These are phyloP conservation scores for Fusarium coicis DNA, from an alignment of 2,329 filamentous ascomycete genomes.

Conservation along the genomic window DNA sequence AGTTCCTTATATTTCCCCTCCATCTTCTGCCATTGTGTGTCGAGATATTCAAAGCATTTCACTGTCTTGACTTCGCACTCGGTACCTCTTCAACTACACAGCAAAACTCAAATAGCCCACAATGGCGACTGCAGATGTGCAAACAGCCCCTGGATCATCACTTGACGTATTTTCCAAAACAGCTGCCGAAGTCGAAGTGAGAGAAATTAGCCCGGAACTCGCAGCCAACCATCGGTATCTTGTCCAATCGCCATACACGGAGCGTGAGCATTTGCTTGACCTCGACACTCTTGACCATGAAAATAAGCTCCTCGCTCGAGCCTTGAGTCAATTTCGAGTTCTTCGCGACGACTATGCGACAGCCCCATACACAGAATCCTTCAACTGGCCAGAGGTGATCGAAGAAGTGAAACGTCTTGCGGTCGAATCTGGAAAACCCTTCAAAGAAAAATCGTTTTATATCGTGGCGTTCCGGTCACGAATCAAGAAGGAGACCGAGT, in stretches of 20 bases:
- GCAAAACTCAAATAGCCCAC: slow-evolving; percentile 1
- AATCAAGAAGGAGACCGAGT: slow-evolving; percentile 74
- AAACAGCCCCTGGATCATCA: slow-evolving; percentile 40
- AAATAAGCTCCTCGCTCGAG: slow-evolving; percentile 76
- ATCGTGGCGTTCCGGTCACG: slow-evolving; percentile 85
- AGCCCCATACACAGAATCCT: slow-evolving; percentile 75
- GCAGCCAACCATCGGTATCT: slow-evolving; percentile 53
- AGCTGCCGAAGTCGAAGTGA: slow-evolving; percentile 40
- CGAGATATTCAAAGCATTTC: neutral
- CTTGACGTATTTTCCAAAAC: slow-evolving; percentile 41
- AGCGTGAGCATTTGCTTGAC: slow-evolving; percentile 76
- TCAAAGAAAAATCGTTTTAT: slow-evolving; percentile 77
- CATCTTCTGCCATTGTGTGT: neutral
- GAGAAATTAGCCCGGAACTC: slow-evolving; percentile 34
- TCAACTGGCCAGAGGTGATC: slow-evolving; percentile 80
- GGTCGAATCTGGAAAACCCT: slow-evolving; percentile 57
- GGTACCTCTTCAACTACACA: neutral
- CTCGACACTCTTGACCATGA: slow-evolving; percentile 73
- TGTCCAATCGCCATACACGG: slow-evolving; percentile 80
- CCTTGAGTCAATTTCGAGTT: slow-evolving; percentile 72
- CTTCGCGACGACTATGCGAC: slow-evolving; percentile 79
- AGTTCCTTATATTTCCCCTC: neutral
- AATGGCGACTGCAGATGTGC: slow-evolving; percentile 46
- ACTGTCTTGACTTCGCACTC: neutral
- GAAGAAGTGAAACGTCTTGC: slow-evolving; percentile 65